These are phyloP conservation scores for Tuber borchii DNA, from an alignment of 495 filamentous ascomycete genomes.

Conservation along the genomic window DNA sequence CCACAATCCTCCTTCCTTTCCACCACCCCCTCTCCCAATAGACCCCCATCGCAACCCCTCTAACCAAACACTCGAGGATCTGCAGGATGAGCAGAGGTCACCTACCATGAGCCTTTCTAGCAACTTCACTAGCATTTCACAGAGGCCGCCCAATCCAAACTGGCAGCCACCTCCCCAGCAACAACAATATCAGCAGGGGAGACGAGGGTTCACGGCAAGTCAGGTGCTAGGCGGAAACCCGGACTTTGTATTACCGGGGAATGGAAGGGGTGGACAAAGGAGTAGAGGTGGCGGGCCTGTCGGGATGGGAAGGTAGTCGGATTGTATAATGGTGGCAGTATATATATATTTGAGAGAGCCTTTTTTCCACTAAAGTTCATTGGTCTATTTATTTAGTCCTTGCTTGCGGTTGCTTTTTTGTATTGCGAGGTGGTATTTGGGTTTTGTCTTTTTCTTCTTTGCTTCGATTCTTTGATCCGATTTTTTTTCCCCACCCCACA, in stretches of 20 bases:
- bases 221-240: slow-evolving; percentile 63
- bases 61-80: slow-evolving; percentile 48
- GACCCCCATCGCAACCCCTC: not conserved
- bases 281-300: slow-evolving; percentile 16
- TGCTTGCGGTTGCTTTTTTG: not conserved
- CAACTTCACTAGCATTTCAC: slow-evolving; percentile 77
- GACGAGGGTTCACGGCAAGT: slow-evolving; percentile 50
- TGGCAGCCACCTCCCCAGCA: slow-evolving; percentile 53
- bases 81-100: slow-evolving; percentile 60
- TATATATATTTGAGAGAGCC: not conserved
- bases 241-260: slow-evolving; percentile 59
- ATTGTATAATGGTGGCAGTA: slow-evolving; percentile 4
- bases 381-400: not conserved
- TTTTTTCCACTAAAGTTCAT: not conserved
- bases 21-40: slow-evolving; percentile 13
- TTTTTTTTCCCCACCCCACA: not conserved
- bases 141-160: slow-evolving; percentile 77
- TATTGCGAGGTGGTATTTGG: not conserved
- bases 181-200: slow-evolving; percentile 42
- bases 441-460: not conserved
- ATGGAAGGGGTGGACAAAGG: slow-evolving; percentile 32
- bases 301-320: slow-evolving; percentile 27
- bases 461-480: not conserved
- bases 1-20: slow-evolving; percentile 12
- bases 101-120: slow-evolving; percentile 70